Evolutionary conservation across 2,329 filamentous ascomycete genomes (phyloP).

Genomic region (Aureobasidium melanogenum): DNA sequence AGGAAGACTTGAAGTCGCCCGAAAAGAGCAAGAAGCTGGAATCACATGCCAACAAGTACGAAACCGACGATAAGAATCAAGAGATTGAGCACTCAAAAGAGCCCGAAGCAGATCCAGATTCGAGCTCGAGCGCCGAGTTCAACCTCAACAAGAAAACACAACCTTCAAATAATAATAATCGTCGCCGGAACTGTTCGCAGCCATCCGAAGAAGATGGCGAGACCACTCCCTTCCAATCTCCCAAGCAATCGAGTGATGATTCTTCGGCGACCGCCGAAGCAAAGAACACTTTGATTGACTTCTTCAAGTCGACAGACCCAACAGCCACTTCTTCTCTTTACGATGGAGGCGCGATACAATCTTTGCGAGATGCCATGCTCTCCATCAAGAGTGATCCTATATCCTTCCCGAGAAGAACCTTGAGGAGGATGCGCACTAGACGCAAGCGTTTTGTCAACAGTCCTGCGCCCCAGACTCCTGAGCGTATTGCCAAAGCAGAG

Average conservation of each 20-base stretch:
- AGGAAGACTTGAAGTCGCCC: background rate
- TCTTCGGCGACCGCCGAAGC: background rate
- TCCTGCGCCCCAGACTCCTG: background rate
- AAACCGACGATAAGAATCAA: background rate
- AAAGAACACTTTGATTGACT: background rate
- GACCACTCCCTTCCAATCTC: background rate
- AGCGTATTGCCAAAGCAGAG: background rate
- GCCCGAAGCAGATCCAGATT: background rate
- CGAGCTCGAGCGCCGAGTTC: background rate
- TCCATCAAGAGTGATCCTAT: background rate
- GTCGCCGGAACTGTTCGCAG: background rate
- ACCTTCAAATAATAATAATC: background rate
- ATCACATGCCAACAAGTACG: background rate
- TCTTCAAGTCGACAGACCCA: background rate
- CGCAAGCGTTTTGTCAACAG: background rate
- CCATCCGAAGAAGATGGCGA: background rate
- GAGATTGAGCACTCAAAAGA: background rate
- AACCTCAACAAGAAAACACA: background rate
- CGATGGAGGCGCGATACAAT: background rate
- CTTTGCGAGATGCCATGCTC: slow-evolving; percentile 5
- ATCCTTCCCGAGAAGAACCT: background rate
- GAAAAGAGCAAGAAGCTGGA: background rate
- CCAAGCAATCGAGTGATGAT: background rate
- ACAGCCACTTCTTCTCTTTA: background rate
- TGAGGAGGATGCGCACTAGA: background rate